Evolutionary conservation across 2,329 filamentous ascomycete genomes (phyloP).

Genomic region (Ophiostoma sp.): DNA sequence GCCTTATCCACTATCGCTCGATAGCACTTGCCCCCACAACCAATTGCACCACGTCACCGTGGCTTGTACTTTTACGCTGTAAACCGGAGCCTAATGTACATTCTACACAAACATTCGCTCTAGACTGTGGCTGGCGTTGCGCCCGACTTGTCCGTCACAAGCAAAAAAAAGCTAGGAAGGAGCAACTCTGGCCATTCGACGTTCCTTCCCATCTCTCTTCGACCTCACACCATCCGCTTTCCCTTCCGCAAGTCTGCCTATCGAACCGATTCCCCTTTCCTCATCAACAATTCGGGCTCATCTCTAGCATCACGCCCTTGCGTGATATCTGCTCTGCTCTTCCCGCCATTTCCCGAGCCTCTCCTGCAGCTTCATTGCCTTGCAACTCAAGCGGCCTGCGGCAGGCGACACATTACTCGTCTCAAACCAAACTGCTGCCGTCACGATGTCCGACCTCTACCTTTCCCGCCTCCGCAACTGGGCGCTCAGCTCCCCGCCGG

Average conservation of each 20-base stretch:
- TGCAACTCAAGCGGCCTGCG: not conserved
- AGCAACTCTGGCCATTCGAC: slow-evolving; percentile 18
- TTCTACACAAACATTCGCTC: not conserved
- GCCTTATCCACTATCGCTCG: slow-evolving; percentile 15
- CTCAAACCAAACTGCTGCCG: not conserved
- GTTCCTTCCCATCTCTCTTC: slow-evolving; percentile 1
- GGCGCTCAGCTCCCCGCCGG: slow-evolving; percentile 80
- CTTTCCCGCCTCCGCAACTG: slow-evolving; percentile 53
- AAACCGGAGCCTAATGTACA: slow-evolving; percentile 8
- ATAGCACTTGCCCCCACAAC: slow-evolving; percentile 12
- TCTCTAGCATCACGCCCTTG: not conserved
- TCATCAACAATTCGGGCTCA: not conserved
- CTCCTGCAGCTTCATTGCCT: not conserved
- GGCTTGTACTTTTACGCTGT: slow-evolving; percentile 2
- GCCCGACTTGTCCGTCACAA: slow-evolving; percentile 16
- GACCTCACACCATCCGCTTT: not conserved
- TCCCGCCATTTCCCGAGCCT: not conserved
- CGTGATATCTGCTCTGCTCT: no score
- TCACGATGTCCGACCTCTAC: slow-evolving; percentile 50
- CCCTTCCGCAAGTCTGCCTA: not conserved
- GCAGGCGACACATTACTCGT: not conserved
- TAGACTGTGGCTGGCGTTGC: slow-evolving; percentile 2
- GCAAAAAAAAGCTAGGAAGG: slow-evolving; percentile 19
- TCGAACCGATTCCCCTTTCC: not conserved
- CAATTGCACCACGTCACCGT: slow-evolving; percentile 16